Evolutionary conservation across 768 basidiomycete genomes (phyloP).

Genomic region (Sistotremastrum niveocremeum): DNA sequence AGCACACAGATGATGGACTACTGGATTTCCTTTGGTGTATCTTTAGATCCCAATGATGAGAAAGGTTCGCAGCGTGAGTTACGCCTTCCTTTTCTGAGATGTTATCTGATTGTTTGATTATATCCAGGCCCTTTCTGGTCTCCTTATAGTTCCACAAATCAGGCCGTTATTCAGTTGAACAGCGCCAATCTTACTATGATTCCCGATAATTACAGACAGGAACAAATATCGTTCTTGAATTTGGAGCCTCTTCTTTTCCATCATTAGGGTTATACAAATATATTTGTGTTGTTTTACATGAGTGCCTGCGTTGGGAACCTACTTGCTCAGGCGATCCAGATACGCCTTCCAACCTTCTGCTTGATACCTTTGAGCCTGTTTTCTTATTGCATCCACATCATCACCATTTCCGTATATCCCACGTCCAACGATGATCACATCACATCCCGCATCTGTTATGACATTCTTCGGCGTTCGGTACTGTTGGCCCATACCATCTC

Average conservation of each 20-base stretch:
- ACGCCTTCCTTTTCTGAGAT: too few species aligned
- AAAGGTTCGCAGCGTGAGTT: conserved; percentile 18
- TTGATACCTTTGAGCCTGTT: conserved; percentile 74
- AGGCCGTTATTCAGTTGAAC: conserved; percentile 1
- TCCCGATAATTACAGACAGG: conserved; percentile 1
- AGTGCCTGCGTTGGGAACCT: too few species aligned
- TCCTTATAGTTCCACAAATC: conserved; percentile 1
- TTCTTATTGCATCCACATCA: conserved; percentile 21
- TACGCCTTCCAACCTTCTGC: conserved; percentile 89
- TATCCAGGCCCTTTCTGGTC: conserved; percentile 5
- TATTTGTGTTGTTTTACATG: not conserved
- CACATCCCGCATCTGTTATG: conserved; percentile 68
- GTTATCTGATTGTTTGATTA: not conserved
- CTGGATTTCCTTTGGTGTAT: conserved; percentile 29
- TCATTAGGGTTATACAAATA: not conserved
- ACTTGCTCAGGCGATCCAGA: conserved; percentile 28
- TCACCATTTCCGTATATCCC: conserved; percentile 71
- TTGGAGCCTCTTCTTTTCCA: not conserved
- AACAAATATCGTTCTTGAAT: not conserved
- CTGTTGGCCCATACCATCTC: conserved; percentile 88
- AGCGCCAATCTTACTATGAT: not conserved
- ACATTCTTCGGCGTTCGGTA: conserved; percentile 85
- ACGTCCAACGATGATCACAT: conserved; percentile 94
- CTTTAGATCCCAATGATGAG: conserved; percentile 27
- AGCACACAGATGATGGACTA: conserved; percentile 28